Conservation (phyloP, 1,284 basidiomycete genomes). For the Xerocomus amazonicus region DNA sequence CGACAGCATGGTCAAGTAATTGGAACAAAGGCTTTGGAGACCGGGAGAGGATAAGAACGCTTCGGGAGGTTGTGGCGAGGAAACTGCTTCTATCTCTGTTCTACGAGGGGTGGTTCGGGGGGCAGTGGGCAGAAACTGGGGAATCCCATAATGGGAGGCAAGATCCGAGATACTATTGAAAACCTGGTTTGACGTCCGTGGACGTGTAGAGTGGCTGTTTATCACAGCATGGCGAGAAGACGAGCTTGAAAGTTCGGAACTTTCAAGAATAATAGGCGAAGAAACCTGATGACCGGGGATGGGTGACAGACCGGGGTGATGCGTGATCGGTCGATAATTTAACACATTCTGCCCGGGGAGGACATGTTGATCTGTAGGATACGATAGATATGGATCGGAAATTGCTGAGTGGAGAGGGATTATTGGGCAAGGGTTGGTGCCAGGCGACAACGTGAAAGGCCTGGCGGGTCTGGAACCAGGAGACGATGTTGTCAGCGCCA, state of each 20-base stretch:
- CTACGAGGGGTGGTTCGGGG: slow-evolving; percentile 53
- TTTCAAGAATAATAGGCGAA: slow-evolving; percentile 35
- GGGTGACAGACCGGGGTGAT: slow-evolving; percentile 31
- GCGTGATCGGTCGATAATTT: slow-evolving; percentile 33
- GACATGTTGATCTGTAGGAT: slow-evolving; percentile 38
- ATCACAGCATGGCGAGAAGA: slow-evolving; percentile 45
- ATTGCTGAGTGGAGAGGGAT: slow-evolving; percentile 36
- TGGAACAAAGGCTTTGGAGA: slow-evolving; percentile 39
- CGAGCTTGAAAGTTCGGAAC: slow-evolving; percentile 39
- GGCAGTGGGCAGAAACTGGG: slow-evolving; percentile 59
- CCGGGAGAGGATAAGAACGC: slow-evolving; percentile 27
- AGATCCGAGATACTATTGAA: slow-evolving; percentile 52
- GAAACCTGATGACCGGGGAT: slow-evolving; percentile 33
- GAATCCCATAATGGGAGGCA: slow-evolving; percentile 72
- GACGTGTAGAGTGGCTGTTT: slow-evolving; percentile 39
- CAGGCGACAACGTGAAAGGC: slow-evolving; percentile 41
- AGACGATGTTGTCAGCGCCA: slow-evolving; percentile 37
- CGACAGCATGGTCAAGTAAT: slow-evolving; percentile 48
- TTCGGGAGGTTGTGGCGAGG: slow-evolving; percentile 17
- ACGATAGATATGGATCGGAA: slow-evolving; percentile 34
- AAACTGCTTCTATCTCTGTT: slow-evolving; percentile 27
- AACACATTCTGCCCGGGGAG: slow-evolving; percentile 17
- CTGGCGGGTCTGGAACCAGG: slow-evolving; percentile 41
- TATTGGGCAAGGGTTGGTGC: slow-evolving; percentile 23
- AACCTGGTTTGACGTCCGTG: slow-evolving; percentile 44